Evolutionary conservation across 345 rosid genomes (phyloP).

Genomic region (Arabidopsis thaliana): DNA sequence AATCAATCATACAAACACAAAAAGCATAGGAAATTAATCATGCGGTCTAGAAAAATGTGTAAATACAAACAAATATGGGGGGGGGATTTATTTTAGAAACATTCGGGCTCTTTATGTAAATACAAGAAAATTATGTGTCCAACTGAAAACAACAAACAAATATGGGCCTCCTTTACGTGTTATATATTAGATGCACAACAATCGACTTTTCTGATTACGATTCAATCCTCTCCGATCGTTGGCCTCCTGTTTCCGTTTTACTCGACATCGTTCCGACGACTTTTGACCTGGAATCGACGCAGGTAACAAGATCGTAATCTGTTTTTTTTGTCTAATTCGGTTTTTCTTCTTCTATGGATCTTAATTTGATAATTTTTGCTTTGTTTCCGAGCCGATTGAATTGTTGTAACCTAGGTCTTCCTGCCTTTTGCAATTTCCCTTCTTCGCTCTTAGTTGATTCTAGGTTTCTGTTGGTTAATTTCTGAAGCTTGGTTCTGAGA

Average conservation of each 20-base stretch:
- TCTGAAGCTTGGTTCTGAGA: not conserved
- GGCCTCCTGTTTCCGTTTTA: conserved; percentile 9
- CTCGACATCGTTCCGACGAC: conserved; percentile 5
- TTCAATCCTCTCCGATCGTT: conserved; percentile 6
- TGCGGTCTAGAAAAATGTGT: not conserved
- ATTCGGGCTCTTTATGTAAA: not conserved
- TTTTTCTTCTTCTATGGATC: not conserved
- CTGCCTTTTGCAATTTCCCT: not conserved
- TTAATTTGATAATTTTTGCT: not conserved
- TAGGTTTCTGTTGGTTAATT: not conserved
- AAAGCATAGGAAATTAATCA: not conserved
- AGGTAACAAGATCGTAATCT: conserved; percentile 33
- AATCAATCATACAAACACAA: not conserved
- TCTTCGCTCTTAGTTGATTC: not conserved
- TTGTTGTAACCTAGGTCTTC: conserved; percentile 30
- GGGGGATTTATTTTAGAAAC: not conserved
- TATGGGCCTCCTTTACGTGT: not conserved
- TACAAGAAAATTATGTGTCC: conserved; percentile 11
- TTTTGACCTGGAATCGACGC: not conserved
- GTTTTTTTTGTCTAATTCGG: not conserved
- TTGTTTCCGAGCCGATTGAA: conserved; percentile 11
- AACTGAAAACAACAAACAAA: conserved; percentile 7
- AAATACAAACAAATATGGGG: no score
- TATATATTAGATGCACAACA: not conserved
- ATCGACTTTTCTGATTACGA: conserved; percentile 23